Percentiles rank a stretch among this genome's conserved stretches.
Evolutionary conservation across 1,284 basidiomycete genomes (phyloP).

Genomic region (Ustilago vetiveriae): DNA sequence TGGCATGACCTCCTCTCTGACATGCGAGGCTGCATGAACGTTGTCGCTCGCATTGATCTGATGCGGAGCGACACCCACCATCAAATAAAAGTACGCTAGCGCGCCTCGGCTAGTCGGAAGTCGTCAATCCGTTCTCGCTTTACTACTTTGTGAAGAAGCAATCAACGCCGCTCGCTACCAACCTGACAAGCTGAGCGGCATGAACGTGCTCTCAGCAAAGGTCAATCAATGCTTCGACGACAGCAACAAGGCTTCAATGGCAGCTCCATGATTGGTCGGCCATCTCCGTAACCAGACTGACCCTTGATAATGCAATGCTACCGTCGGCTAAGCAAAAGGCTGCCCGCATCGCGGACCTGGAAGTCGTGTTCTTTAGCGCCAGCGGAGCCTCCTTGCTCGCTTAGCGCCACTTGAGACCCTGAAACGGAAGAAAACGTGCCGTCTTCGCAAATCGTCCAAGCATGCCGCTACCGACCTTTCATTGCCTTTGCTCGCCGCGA

Average conservation of each 20-base stretch:
- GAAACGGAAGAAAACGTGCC: constrained; percentile 19
- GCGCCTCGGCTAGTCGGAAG: constrained; percentile 38
- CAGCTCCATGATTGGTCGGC: constrained; percentile 30
- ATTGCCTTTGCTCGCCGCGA: no score
- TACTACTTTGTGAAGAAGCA: constrained; percentile 1
- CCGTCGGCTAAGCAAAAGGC: constrained; percentile 23
- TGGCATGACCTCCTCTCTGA: no score
- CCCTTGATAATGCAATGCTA: constrained; percentile 1
- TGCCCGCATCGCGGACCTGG: constrained; percentile 14
- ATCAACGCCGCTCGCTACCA: no score
- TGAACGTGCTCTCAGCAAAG: constrained; percentile 4
- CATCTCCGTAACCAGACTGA: constrained; percentile 21
- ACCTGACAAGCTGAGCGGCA: no score
- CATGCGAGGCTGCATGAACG: neutral
- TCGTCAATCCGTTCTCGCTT: constrained; percentile 29
- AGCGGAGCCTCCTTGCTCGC: constrained; percentile 4
- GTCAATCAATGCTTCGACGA: neutral
- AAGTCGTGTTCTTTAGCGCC: constrained; percentile 6
- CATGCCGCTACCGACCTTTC: no score
- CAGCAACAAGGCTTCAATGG: neutral
- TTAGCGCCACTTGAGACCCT: neutral
- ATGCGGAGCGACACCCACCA: constrained; percentile 3
- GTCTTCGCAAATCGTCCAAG: neutral
- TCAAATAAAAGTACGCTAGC: constrained; percentile 23
- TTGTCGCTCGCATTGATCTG: neutral